Base-by-base conservation (phyloP, 1,284 basidiomycete species). In the Cutaneotrichosporon mucoides region DNA sequence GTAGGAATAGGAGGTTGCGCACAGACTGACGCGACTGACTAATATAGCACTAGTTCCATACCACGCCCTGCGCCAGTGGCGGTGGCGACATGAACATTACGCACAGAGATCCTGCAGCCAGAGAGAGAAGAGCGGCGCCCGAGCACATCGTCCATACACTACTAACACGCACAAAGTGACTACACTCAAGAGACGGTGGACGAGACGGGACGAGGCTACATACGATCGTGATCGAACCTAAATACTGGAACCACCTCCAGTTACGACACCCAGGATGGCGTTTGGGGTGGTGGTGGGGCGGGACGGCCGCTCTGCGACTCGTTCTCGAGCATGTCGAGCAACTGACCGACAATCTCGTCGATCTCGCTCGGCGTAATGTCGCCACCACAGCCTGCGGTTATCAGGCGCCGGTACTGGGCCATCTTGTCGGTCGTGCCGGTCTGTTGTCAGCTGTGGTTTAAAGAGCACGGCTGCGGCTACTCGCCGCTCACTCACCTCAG, bases 311-410 rank as follows among this genome's bases (percentile, higher is more conserved):
- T 51, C 49, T 53, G 54, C 50, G 59, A 41, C 58, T 68, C 67
- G 51, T 64, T 66, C 60, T 68, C 67, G 13, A 68, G 61, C 40
- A 66, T 65, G 62, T 68, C 59, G 37, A 60, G 58, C 47, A 94
- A 79, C 82, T 89, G 88, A 45, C 85, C 86, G 59, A 95, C 82
- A 5, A 92, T 86, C 62, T 84, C 84, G 68, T 96, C 92, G 37
- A 96, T 88, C 66, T 95, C 91, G 35, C 85, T 82, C 1, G 87
- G 83, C 1, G 87, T 84, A n/a, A 94, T 83, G 16, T 63, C 63
- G 0, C 90, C 90, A n/a, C 90, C 89, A 76, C 90, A 92, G 0
- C 90, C 91, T 10, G 90, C 86, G 15, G 88, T 87, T 68, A 96
- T 91, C 56, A 96, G 77, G 62, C 87, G 82, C 65, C 92, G 82